Evolutionary conservation across 805 yeast species (phyloP), one percentile per base, ranked within the genome.

Genomic region (Candida palmyrensis): DNA sequence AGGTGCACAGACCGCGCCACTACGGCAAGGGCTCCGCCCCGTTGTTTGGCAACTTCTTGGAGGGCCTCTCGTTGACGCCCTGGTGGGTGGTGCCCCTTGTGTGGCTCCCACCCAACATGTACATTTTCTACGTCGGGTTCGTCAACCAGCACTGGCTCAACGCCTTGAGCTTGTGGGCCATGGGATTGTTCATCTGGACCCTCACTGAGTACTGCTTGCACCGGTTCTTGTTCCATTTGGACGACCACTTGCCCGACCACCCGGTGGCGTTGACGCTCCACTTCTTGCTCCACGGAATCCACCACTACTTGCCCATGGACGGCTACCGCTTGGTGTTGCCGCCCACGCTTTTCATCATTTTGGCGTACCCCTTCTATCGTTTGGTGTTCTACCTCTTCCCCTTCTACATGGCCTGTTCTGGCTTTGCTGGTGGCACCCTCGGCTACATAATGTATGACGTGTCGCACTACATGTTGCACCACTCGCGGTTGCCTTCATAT

Each of bases 291-390:
- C 99, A 92, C 50, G 99, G 99, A 37, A 82, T 89, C 32, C 99
- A 92, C 58, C 99, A 92, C 60, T 92, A 85, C 58, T 71, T 92
- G 46, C 99, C 99, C 42, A 92, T 94, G 98, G 99, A 92, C 65
- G 76, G 75, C 39, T 68, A 77, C 56, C 78, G 99, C 55, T 74
- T 92, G 49, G 99, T 92, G 23, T 82, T 92, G 84, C 99, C 99
- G 3, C 99, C 99, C 31, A 71, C 97, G 0, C 65, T 92, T 52
- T 81, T 90, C 43, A 42, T 81, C 11, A 59, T 73, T 2, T 63
- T 92, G 42, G 79, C 87, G 30, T 74, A 70, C 25, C 99, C 99
- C 29, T 74, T 92, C 59, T 85, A 84, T 63, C 75, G 65, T 44
- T 57, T 85, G 34, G 92, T 92, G 12, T 92, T 88, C 51, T 54